Evolutionary conservation across 805 yeast genomes (phyloP).

Genomic region (Candida tibetensis): DNA sequence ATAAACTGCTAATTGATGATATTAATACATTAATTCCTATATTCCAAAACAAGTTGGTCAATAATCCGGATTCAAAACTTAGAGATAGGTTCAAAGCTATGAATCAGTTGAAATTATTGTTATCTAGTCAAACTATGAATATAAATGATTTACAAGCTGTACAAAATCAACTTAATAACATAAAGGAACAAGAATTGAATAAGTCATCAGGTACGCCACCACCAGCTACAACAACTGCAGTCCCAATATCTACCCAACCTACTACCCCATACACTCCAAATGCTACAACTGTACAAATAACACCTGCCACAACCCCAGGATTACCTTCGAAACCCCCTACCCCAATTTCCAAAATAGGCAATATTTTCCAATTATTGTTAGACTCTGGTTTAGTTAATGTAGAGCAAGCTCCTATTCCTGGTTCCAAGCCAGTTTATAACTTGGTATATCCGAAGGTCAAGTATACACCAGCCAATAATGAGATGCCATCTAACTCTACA

Average conservation of each 20-base stretch:
- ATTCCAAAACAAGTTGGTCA: slow-evolving; percentile 38
- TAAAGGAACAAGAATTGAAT: slow-evolving; percentile 30
- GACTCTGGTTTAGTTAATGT: slow-evolving; percentile 37
- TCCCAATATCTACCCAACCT: slow-evolving; percentile 11
- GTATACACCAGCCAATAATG: slow-evolving; percentile 17
- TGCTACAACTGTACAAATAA: slow-evolving; percentile 4
- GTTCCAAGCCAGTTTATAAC: slow-evolving; percentile 32
- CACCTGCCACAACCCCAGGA: slow-evolving; percentile 4
- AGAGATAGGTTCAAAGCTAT: slow-evolving; percentile 45
- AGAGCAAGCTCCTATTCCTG: slow-evolving; percentile 41
- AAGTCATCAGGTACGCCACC: slow-evolving; percentile 11
- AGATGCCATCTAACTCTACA: slow-evolving; percentile 17
- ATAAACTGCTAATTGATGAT: slow-evolving; percentile 27
- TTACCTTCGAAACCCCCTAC: not conserved
- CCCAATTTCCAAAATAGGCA: slow-evolving; percentile 10
- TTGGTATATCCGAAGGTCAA: slow-evolving; percentile 32
- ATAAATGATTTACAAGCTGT: slow-evolving; percentile 36
- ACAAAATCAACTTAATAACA: slow-evolving; percentile 34
- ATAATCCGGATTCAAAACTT: slow-evolving; percentile 40
- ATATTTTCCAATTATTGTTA: slow-evolving; percentile 33
- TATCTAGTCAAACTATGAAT: slow-evolving; percentile 36
- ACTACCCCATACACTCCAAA: slow-evolving; percentile 7
- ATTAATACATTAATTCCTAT: slow-evolving; percentile 40
- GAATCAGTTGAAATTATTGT: slow-evolving; percentile 39
- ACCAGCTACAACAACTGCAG: slow-evolving; percentile 12